Evolutionary conservation across 129 eudicot species (phyloP).

Genomic region (Artemisia tridentata): DNA sequence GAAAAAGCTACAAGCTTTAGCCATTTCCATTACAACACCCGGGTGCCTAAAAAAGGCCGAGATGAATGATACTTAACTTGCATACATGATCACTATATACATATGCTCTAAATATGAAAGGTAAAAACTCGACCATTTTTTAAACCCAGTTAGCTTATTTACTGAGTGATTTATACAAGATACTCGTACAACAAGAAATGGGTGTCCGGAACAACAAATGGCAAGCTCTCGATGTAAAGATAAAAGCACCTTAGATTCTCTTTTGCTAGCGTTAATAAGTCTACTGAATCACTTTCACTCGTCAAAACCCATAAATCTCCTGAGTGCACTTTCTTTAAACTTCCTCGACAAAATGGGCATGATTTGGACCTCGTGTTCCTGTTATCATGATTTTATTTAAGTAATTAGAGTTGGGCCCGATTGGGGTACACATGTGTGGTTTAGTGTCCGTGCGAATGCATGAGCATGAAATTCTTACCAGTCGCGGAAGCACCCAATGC

Average conservation of each 20-base stretch:
- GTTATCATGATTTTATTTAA: slow-evolving; percentile 4
- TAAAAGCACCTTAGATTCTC: slow-evolving; percentile 59
- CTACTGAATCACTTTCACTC: too few species aligned
- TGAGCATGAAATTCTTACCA: slow-evolving; percentile 32
- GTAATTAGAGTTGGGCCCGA: not conserved
- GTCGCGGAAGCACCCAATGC: slow-evolving; percentile 45
- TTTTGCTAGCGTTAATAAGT: too few species aligned
- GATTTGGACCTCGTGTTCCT: slow-evolving; percentile 66
- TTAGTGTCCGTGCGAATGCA: not conserved
- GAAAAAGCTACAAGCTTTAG: slow-evolving; percentile 10
- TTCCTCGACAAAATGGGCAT: slow-evolving; percentile 86
- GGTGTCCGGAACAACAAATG: slow-evolving; percentile 40
- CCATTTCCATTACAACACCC: slow-evolving; percentile 35
- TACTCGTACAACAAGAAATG: slow-evolving; percentile 56
- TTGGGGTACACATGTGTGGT: not conserved
- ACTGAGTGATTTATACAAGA: slow-evolving; percentile 18
- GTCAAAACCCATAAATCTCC: too few species aligned
- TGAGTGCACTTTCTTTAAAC: slow-evolving; percentile 49
- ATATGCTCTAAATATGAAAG: slow-evolving; percentile 10
- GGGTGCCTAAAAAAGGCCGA: slow-evolving; percentile 39
- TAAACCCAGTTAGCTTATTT: slow-evolving; percentile 15
- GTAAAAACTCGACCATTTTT: slow-evolving; percentile 11
- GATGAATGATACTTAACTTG: slow-evolving; percentile 15
- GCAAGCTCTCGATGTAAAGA: slow-evolving; percentile 58
- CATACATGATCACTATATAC: slow-evolving; percentile 16